Percentiles rank a stretch among this genome's conserved stretches.
phyloP scores from a whole-genome alignment of 176 grass and related monocot genomes.

The sorghum (Sorghum bicolor) region Sorghum_bicolor_NCBIv3 NC_012870.2:71971501-71972000 shows the following conservation, averaged over 20 bases:
- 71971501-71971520: background rate
- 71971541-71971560: background rate
- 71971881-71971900: slow-evolving; percentile 86
- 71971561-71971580: slow-evolving; percentile 59
- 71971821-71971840: slow-evolving; percentile 77
- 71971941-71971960: slow-evolving; percentile 55
- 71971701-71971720: background rate
- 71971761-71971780: background rate
- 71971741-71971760: background rate
- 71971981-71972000: background rate
- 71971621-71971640: slow-evolving; percentile 43
- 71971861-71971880: no score
- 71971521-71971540: background rate
- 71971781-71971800: slow-evolving; percentile 40
- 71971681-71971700: slow-evolving; percentile 63
- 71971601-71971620: slow-evolving; percentile 78
- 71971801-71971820: slow-evolving; percentile 72
- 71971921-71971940: slow-evolving; percentile 48
- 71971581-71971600: slow-evolving; percentile 66
- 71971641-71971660: slow-evolving; percentile 76
- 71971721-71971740: background rate
- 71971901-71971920: slow-evolving; percentile 84
- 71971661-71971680: slow-evolving; percentile 82
- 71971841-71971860: slow-evolving; percentile 56
- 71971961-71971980: background rate